phyloP scores from a whole-genome alignment of 2,329 filamentous ascomycete species.

The Fusarium coffeatum region DNA sequence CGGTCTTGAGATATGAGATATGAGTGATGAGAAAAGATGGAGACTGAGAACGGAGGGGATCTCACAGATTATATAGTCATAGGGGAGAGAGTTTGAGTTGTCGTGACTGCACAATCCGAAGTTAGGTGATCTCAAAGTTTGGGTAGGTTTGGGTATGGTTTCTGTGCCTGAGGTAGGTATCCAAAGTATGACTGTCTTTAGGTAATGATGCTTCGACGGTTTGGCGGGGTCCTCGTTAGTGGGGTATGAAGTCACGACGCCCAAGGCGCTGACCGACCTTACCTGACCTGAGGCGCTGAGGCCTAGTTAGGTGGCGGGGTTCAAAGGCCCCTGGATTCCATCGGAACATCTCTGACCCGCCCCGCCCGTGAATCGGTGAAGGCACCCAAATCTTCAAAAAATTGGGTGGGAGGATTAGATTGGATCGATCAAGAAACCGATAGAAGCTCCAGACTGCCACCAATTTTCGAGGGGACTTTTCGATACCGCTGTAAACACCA shows the following conservation, averaged over 20 bases:
- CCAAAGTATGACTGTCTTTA: slow-evolving; percentile 5
- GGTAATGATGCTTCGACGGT: slow-evolving; percentile 14
- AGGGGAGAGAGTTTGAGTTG: neutral
- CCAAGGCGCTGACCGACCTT: neutral
- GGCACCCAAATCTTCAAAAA: slow-evolving; percentile 51
- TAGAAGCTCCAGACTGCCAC: slow-evolving; percentile 49
- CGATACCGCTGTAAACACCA: slow-evolving; percentile 41
- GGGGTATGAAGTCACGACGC: slow-evolving; percentile 45
- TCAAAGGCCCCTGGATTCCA: slow-evolving; percentile 27
- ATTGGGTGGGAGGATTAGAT: slow-evolving; percentile 41
- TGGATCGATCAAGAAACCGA: slow-evolving; percentile 43
- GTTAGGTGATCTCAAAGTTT: neutral
- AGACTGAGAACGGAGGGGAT: neutral
- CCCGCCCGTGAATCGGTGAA: slow-evolving; percentile 47
- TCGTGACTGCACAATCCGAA: neutral
- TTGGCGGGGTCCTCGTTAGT: slow-evolving; percentile 40
- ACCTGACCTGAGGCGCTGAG: slow-evolving; percentile 7
- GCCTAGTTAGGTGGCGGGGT: slow-evolving; percentile 14
- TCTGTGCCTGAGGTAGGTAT: neutral
- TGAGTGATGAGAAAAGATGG: neutral
- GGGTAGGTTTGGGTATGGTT: neutral
- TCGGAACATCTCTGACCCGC: slow-evolving; percentile 51
- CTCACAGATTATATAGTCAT: neutral
- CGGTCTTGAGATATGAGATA: neutral
- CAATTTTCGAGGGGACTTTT: slow-evolving; percentile 42